phyloP scores from a whole-genome alignment of 768 basidiomycete genomes.

The Panaeolus papilionaceus region DNA sequence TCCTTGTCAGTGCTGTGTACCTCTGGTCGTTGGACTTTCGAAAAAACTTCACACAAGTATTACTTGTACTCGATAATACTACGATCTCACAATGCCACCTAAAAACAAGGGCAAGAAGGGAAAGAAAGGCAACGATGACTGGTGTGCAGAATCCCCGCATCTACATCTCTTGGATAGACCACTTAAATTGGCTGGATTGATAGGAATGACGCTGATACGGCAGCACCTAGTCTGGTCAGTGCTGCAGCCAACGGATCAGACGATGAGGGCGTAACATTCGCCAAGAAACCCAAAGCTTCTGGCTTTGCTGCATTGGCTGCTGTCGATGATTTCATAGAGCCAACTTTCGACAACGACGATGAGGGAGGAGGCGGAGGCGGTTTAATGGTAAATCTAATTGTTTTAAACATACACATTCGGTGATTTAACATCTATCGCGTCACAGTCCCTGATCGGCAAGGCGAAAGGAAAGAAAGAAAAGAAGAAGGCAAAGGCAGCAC shows the following conservation, averaged over 20 bases:
- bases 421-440: slow-evolving; percentile 16
- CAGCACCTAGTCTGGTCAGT: slow-evolving; percentile 46
- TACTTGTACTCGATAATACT: slow-evolving; percentile 11
- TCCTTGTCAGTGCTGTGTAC: not conserved
- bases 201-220: slow-evolving; percentile 69
- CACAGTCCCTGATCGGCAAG: slow-evolving; percentile 70
- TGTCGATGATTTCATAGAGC: slow-evolving; percentile 49
- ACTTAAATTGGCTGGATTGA: slow-evolving; percentile 24
- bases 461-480: slow-evolving; percentile 52
- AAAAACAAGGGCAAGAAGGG: slow-evolving; percentile 87
- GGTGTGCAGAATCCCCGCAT: slow-evolving; percentile 49
- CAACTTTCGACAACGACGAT: slow-evolving; percentile 53
- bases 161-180: slow-evolving; percentile 19
- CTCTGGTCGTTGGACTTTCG: not conserved
- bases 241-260: slow-evolving; percentile 39
- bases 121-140: slow-evolving; percentile 86
- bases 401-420: not conserved
- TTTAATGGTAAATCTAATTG: slow-evolving; percentile 63
- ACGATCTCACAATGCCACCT: slow-evolving; percentile 48
- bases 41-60: slow-evolving; percentile 3
- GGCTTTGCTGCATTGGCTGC: slow-evolving; percentile 61
- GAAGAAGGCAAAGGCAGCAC: slow-evolving; percentile 52
- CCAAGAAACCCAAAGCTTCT: slow-evolving; percentile 33
- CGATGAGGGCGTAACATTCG: slow-evolving; percentile 48
- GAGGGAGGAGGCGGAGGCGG: slow-evolving; percentile 66